Evolutionary conservation across 2,329 filamentous ascomycete genomes (phyloP).

Genomic region (Allantophomopsis cytisporea): DNA sequence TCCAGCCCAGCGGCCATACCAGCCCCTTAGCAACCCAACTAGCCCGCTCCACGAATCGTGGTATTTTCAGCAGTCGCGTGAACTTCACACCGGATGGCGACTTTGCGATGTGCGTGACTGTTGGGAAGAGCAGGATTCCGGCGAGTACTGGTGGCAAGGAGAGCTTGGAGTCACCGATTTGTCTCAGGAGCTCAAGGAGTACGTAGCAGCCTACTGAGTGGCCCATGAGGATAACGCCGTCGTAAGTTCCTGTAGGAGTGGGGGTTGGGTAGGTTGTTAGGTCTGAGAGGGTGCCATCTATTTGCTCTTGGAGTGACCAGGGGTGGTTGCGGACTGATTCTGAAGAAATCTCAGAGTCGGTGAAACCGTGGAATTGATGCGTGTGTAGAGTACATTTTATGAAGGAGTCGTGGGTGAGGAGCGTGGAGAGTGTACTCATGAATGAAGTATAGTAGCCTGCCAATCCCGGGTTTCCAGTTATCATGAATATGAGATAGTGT

Average conservation of each 20-base stretch:
- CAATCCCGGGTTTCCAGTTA: conserved; percentile 66
- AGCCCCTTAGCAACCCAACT: conserved; percentile 15
- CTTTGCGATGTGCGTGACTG: conserved; percentile 54
- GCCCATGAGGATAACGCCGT: conserved; percentile 52
- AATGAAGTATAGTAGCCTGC: conserved; percentile 62
- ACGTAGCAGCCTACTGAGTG: conserved; percentile 68
- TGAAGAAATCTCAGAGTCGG: conserved; percentile 25
- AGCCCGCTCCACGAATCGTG: conserved; percentile 11
- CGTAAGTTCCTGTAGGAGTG: conserved; percentile 26
- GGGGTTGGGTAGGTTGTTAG: conserved; percentile 10
- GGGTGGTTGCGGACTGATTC: conserved; percentile 16
- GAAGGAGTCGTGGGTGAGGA: conserved; percentile 28
- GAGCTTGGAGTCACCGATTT: conserved; percentile 5
- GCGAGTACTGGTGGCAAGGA: conserved; percentile 16
- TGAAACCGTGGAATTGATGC: conserved; percentile 34
- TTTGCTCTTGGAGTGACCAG: conserved; percentile 38
- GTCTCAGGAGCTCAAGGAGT: conserved; percentile 49
- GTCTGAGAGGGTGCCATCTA: conserved; percentile 16
- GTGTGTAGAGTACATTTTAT: not conserved
- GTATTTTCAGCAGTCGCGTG: conserved; percentile 24
- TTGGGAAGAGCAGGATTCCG: conserved; percentile 60
- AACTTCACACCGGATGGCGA: conserved; percentile 45
- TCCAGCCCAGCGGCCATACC: conserved; percentile 26
- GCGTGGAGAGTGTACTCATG: conserved; percentile 38
- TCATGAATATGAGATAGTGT: conserved; percentile 48